phyloP scores from a whole-genome alignment of 1,139 yeast genomes.

The Suhomyces wounanorum region DNA sequence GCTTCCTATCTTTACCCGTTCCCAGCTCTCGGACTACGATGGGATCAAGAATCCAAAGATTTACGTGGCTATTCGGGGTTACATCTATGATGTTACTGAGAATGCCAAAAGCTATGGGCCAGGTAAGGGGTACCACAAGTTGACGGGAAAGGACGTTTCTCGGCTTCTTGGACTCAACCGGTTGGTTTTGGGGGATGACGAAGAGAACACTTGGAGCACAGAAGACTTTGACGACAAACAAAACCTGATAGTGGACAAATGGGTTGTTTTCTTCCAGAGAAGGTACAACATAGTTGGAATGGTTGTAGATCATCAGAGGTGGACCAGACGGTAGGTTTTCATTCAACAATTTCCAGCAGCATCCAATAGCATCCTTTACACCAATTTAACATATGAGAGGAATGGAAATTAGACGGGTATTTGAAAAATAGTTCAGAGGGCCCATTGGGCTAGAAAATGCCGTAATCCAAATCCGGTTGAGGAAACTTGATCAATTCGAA shows the following conservation, averaged over 20 bases:
- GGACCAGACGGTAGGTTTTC: not conserved
- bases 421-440: no score
- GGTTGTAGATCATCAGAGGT: slow-evolving; percentile 9
- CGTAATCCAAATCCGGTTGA: no score
- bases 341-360: no score
- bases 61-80: slow-evolving; percentile 75
- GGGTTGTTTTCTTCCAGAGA: slow-evolving; percentile 58
- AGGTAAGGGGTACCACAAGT: slow-evolving; percentile 68
- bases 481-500: no score
- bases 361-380: no score
- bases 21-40: slow-evolving; percentile 36
- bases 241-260: slow-evolving; percentile 52
- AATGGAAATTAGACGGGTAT: no score
- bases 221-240: slow-evolving; percentile 54
- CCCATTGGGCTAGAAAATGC: no score
- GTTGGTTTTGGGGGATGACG: slow-evolving; percentile 45
- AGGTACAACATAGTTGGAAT: slow-evolving; percentile 43
- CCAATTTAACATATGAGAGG: no score
- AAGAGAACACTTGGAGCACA: slow-evolving; percentile 48
- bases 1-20: slow-evolving; percentile 39
- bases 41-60: slow-evolving; percentile 41
- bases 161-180: slow-evolving; percentile 58
- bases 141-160: slow-evolving; percentile 79
- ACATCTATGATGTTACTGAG: slow-evolving; percentile 72
- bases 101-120: slow-evolving; percentile 73